Evolutionary conservation across 805 yeast species (phyloP), one percentile per base, ranked within the genome.

Genomic region (Pichia heedii): DNA sequence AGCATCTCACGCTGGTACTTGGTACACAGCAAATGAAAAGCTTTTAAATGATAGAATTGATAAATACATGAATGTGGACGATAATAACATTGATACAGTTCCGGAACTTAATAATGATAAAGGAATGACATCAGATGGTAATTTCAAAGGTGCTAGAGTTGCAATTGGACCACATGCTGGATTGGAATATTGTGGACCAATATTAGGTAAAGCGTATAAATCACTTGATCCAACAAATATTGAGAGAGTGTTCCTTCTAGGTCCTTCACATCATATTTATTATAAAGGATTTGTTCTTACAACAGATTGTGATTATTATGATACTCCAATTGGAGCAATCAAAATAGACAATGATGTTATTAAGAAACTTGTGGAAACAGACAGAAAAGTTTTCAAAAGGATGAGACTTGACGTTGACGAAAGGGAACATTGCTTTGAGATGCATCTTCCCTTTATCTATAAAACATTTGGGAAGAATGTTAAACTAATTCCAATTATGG

Each of bases 191-290:
- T 81, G 94, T 33, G 96, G 96, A 0, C 62, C 67, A 7, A 76
- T 85, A 0, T 70, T 90, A 52, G 93, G 89, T 0, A 79, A 84
- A 56, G 76, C 95, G 0, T 90, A 84, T 54, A 71, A 71, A 2
- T 73, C 78, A 0, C 74, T 90, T 73, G 95, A 85, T 54, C 60
- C 78, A 1, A 51, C 71, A 1, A 65, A 65, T 22, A 66, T 72
- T 18, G 71, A 77, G 51, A 68, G 90, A 18, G 75, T 93, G 1
- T 84, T 93, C 51, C 67, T 93, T 1, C 59, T 93, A 57, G 97
- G 97, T 0, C 98, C 98, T 0, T 84, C 96, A 0, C 98, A 93
- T 58, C 95, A 85, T 60, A 81, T 84, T 9, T 89, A 82, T 58
- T 86, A 84, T 65, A 68, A 68, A 44, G 80, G 81, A 22, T 68